A percentile compares a stretch with the other conserved stretches of the same genome.
Evolutionary conservation across 345 rosid species (phyloP).

Genomic region (Cochlearia excelsa): DNA sequence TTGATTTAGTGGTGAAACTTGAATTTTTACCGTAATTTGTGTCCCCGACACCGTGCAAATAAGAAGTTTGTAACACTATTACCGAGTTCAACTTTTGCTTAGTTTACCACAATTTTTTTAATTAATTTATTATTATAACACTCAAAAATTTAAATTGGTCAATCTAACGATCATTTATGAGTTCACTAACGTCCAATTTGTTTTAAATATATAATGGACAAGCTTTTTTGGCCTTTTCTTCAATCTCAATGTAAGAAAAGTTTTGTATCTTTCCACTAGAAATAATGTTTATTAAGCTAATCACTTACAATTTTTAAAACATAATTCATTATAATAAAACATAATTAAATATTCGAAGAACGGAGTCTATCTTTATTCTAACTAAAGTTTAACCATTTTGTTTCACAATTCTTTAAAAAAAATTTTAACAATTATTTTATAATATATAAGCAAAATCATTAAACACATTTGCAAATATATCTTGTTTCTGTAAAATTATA

Average conservation of each 20-base stretch:
- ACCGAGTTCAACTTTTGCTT: conserved; percentile 29
- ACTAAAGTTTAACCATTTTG: not conserved
- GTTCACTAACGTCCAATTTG: conserved; percentile 36
- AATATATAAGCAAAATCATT: not conserved
- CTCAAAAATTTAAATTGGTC: conserved; percentile 33
- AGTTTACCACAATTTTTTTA: conserved; percentile 14
- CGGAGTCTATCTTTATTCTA: conserved; percentile 3
- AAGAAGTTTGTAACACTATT: conserved; percentile 32
- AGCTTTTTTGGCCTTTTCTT: conserved; percentile 36
- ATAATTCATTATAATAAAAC: not conserved
- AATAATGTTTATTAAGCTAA: conserved; percentile 19
- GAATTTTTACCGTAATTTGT: conserved; percentile 34
- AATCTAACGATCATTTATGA: conserved; percentile 21
- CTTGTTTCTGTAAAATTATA: not conserved
- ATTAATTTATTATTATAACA: conserved; percentile 10
- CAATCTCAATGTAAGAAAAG: conserved; percentile 35
- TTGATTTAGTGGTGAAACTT: conserved; percentile 21
- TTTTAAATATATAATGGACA: conserved; percentile 29
- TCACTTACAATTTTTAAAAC: conserved; percentile 4
- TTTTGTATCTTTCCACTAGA: conserved; percentile 34
- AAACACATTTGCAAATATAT: not conserved
- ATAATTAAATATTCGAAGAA: not conserved
- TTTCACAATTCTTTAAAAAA: not conserved
- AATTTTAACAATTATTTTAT: not conserved
- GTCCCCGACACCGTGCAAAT: conserved; percentile 43